Conservation (phyloP, 257 asterid genomes). For the Verbena officinalis region DNA sequence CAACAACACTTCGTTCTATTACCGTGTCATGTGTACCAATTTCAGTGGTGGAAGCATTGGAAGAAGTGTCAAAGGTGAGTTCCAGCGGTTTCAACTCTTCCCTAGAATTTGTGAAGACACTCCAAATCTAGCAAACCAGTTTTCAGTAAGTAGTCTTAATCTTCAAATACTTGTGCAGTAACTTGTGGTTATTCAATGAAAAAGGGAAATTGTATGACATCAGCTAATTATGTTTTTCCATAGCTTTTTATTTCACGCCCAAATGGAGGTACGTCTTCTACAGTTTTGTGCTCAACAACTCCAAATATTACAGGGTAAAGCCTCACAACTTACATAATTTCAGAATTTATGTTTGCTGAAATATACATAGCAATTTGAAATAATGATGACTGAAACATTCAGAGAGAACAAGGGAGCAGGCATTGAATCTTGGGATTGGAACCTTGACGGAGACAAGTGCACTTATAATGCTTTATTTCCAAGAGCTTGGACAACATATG, state of each 20-base stretch:
- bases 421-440: conserved; percentile 86
- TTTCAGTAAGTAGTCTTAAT: conserved; percentile 63
- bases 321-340: background rate
- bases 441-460: conserved; percentile 57
- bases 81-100: conserved; percentile 81
- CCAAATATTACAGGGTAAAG: conserved; percentile 49
- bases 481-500: conserved; percentile 82
- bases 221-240: background rate
- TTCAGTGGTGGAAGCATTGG: conserved; percentile 93
- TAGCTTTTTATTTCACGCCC: conserved; percentile 81
- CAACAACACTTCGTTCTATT: too few relatives aligned
- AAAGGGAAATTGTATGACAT: background rate
- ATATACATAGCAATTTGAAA: background rate
- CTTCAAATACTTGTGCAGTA: background rate
- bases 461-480: conserved; percentile 81
- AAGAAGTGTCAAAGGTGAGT: conserved; percentile 84
- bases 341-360: background rate
- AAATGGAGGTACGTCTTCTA: conserved; percentile 51
- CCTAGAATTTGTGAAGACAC: conserved; percentile 79
- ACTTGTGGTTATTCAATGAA: background rate
- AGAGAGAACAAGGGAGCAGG: conserved; percentile 60
- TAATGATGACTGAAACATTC: conserved; percentile 27
- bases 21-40: background rate
- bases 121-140: conserved; percentile 71
- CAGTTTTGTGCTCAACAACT: conserved; percentile 65